Percentiles rank a stretch among this genome's conserved stretches.
Conservation (phyloP, 805 yeast species). For the Starmerella tilneyi region DNA sequence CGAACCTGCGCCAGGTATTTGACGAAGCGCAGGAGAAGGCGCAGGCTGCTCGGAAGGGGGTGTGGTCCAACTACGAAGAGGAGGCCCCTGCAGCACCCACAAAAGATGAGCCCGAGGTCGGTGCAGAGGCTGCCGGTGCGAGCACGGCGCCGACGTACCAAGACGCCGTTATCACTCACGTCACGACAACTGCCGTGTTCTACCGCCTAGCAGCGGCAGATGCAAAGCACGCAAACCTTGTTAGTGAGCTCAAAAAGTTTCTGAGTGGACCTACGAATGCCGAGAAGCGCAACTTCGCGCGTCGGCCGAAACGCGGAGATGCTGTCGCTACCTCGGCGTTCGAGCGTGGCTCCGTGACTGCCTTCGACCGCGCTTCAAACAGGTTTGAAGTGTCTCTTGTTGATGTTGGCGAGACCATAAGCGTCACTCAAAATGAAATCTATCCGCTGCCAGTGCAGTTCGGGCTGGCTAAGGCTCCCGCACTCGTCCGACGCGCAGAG, state of each 20-base stretch:
- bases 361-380: constrained; percentile 17
- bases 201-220: constrained; percentile 23
- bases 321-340: constrained; percentile 47
- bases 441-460: constrained; percentile 48
- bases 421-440: constrained; percentile 38
- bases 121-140: constrained; percentile 10
- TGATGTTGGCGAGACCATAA: constrained; percentile 50
- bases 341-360: constrained; percentile 34
- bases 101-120: constrained; percentile 19
- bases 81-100: constrained; percentile 32
- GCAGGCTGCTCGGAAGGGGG: constrained; percentile 42
- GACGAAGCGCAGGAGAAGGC: constrained; percentile 57
- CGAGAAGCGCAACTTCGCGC: constrained; percentile 24
- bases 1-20: constrained; percentile 46
- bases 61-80: constrained; percentile 49
- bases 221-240: constrained; percentile 22
- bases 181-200: constrained; percentile 22
- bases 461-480: constrained; percentile 37
- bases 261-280: constrained; percentile 29
- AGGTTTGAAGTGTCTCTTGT: constrained; percentile 45
- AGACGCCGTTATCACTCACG: constrained; percentile 31
- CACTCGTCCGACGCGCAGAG: constrained; percentile 15
- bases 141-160: constrained; percentile 23
- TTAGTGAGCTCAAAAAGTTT: constrained; percentile 25
- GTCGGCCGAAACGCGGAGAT: constrained; percentile 43